phyloP scores from a whole-genome alignment of 2,329 filamentous ascomycete genomes.

The Ophiosphaerella narmari region DNA sequence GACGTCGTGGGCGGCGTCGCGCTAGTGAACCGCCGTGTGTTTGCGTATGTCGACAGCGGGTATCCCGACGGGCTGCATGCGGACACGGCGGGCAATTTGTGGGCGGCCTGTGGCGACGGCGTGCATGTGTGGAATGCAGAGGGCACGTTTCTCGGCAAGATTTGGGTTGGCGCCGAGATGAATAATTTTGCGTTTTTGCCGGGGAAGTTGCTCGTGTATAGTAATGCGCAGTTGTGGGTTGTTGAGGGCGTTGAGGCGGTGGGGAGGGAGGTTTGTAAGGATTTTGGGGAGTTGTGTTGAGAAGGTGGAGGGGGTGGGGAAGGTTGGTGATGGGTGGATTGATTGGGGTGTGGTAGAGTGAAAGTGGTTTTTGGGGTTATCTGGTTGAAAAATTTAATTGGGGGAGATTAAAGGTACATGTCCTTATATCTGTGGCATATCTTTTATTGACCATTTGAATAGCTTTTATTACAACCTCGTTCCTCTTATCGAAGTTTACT shows the following conservation, averaged over 20 bases:
- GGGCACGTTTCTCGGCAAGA: slow-evolving; percentile 61
- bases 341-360: no score
- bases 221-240: slow-evolving; percentile 42
- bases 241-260: slow-evolving; percentile 41
- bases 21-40: slow-evolving; percentile 49
- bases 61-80: slow-evolving; percentile 64
- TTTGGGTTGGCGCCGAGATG: slow-evolving; percentile 53
- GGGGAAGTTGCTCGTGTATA: slow-evolving; percentile 41
- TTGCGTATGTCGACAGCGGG: slow-evolving; percentile 60
- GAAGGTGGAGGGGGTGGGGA: background rate
- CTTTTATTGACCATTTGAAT: no score
- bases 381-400: no score
- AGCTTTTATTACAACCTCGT: no score
- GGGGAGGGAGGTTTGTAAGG: slow-evolving; percentile 42
- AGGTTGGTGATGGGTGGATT: no score
- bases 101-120: slow-evolving; percentile 60
- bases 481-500: no score
- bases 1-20: slow-evolving; percentile 47
- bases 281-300: slow-evolving; percentile 31
- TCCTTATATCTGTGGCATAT: no score
- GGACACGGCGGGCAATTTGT: slow-evolving; percentile 61
- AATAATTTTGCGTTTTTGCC: slow-evolving; percentile 47
- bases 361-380: no score
- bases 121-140: slow-evolving; percentile 59
- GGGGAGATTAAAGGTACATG: no score